Percentiles rank a stretch among this genome's conserved stretches.
Conservation (phyloP, 345 rosid genomes). For the Pugionium dolabratum region DNA sequence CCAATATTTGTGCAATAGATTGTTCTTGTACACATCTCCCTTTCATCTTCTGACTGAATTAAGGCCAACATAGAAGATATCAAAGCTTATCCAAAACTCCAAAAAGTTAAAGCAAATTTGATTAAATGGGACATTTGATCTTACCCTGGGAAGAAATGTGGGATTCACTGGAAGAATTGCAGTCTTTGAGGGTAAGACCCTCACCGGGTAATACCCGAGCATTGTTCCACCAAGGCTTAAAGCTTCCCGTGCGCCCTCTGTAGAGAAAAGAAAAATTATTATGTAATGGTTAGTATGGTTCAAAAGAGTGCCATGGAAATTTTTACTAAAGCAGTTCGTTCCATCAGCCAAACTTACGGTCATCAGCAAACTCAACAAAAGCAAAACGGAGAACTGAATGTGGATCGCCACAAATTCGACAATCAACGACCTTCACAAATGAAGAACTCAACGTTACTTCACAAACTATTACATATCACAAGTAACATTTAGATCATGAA, state of each 20-base stretch:
- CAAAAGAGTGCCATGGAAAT: constrained; percentile 11
- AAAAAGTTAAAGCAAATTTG: background rate
- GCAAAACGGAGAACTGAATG: constrained; percentile 96
- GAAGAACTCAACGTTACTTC: constrained; percentile 21
- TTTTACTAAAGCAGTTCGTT: background rate
- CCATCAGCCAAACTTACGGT: constrained; percentile 48
- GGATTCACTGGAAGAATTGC: constrained; percentile 98
- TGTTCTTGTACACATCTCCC: constrained; percentile 90
- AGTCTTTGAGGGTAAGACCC: constrained; percentile 90
- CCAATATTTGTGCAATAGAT: constrained; percentile 92
- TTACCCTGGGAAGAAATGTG: constrained; percentile 84
- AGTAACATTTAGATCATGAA: background rate
- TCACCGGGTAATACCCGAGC: constrained; percentile 85
- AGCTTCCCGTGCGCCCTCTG: constrained; percentile 80
- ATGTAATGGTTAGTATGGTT: background rate
- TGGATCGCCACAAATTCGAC: constrained; percentile 94
- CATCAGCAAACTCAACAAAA: constrained; percentile 87
- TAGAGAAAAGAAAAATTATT: constrained; percentile 28
- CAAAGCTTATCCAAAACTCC: constrained; percentile 1
- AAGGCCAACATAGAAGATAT: constrained; percentile 5
- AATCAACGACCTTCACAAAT: constrained; percentile 79
- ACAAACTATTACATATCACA: constrained; percentile 14
- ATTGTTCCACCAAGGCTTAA: constrained; percentile 77
- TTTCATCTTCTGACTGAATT: constrained; percentile 91
- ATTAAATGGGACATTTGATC: constrained; percentile 7